Evolutionary conservation across 2,329 filamentous ascomycete genomes (phyloP), one percentile per base, ranked within the genome.

Genomic region (Phialophora chinensis): DNA sequence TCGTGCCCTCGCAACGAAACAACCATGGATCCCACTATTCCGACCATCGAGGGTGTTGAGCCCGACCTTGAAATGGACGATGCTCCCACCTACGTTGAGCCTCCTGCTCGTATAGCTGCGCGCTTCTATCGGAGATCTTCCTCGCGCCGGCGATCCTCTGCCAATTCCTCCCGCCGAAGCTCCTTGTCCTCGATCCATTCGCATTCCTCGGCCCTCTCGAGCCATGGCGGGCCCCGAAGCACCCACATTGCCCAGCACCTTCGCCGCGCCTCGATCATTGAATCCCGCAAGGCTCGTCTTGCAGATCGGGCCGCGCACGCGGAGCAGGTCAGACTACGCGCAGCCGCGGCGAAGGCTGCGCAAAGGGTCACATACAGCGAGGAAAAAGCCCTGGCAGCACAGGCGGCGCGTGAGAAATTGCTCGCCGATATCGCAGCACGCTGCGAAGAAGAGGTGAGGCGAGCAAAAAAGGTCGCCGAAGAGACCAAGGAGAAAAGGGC

Each of bases 381-480:
- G 77, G 87, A 88, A 77, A 80, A 85, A 67, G 86, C 87, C 8
- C 74, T 88, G 72, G 87, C 87, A 29, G 87, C 87, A 25, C 84
- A 89, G 71, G 81, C 88, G 62, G 85, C 87, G 20, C 84, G 88
- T 64, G 87, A 90, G 78, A 85, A 85, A 69, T 82, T 88, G 65
- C 76, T 90, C 58, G 87, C 87, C 2, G 86, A 89, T 71, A 87
- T 90, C 11, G 84, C 87, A 7, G 86, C 87, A 68, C 83, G 85
- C 75, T 89, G 87, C 73, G 87, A 88, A 65, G 87, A 89, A 73
- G 87, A 90, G 74, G 87, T 90, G 33, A 82, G 85, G 67, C 82
- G 87, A 47, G 87, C 87, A 52, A 90, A 89, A 80, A 86, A 87
- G 76, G 85, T 88, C 61, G 87, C 87, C 8, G 87, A 89, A 76